These are phyloP conservation scores for Xylaria curta DNA, from an alignment of 495 filamentous ascomycete species.

Conservation along the genomic window DNA sequence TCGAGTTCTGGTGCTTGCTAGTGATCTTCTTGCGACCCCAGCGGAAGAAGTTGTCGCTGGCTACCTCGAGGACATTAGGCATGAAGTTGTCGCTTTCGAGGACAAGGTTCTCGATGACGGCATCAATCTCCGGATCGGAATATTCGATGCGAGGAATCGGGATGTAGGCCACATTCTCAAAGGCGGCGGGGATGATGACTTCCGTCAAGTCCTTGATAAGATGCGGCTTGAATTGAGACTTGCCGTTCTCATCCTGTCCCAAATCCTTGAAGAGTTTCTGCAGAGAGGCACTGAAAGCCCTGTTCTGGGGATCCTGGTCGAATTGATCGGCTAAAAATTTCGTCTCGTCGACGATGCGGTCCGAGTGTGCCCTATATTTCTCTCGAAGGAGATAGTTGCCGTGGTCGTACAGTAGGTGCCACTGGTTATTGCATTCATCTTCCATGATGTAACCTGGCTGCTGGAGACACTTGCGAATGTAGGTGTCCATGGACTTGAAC, in stretches of 20 bases:
- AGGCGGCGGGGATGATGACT: constrained; percentile 82
- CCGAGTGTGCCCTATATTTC: constrained; percentile 85
- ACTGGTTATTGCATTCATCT: constrained; percentile 79
- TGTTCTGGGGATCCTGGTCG: constrained; percentile 84
- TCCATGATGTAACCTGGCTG: constrained; percentile 92
- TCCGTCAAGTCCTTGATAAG: constrained; percentile 86
- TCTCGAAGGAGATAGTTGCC: constrained; percentile 89
- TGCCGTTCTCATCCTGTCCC: constrained; percentile 79
- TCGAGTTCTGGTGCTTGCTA: constrained; percentile 80
- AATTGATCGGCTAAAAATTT: constrained; percentile 92
- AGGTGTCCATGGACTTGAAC: constrained; percentile 81
- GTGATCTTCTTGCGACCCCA: constrained; percentile 83
- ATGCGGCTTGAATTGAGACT: constrained; percentile 88
- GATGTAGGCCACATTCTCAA: constrained; percentile 89
- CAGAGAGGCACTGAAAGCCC: constrained; percentile 73
- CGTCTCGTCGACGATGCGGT: constrained; percentile 86
- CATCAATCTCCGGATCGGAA: constrained; percentile 82
- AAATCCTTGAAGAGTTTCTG: constrained; percentile 88
- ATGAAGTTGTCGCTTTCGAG: constrained; percentile 97
- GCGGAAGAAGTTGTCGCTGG: constrained; percentile 92
- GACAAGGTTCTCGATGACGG: constrained; percentile 90
- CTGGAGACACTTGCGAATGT: constrained; percentile 82
- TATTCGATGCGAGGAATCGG: constrained; percentile 95
- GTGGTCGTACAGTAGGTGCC: constrained; percentile 83
- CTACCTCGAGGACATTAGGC: constrained; percentile 91